Percentiles rank a stretch among this genome's conserved stretches.
Conservation (phyloP, 805 yeast genomes). For the Metschnikowia amazonensis region DNA sequence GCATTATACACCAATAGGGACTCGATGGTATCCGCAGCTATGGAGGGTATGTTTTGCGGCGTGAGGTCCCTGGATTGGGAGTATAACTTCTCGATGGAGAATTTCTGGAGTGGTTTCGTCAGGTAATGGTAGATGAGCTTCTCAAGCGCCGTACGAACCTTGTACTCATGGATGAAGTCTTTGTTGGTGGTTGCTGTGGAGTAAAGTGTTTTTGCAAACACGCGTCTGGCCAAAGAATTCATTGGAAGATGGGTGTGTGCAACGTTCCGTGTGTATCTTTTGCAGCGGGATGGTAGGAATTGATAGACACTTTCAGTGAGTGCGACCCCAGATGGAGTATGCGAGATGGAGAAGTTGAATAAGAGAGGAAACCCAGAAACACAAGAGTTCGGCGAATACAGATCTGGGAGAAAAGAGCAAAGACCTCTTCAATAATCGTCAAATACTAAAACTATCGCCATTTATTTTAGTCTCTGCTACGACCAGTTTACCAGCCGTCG, state of each 20-base stretch:
- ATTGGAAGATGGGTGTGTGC: not conserved
- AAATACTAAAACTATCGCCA: too few relatives aligned
- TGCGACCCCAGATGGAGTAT: not conserved
- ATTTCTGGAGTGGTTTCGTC: conserved; percentile 46
- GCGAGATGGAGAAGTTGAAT: not conserved
- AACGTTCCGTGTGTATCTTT: not conserved
- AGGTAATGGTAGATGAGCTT: conserved; percentile 57
- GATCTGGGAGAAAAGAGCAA: too few relatives aligned
- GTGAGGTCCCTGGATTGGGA: conserved; percentile 38
- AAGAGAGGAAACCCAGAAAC: too few relatives aligned
- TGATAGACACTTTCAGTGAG: not conserved
- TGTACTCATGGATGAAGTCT: conserved; percentile 49
- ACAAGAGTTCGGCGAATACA: too few relatives aligned
- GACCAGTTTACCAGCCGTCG: too few relatives aligned
- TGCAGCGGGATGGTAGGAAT: not conserved
- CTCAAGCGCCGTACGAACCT: conserved; percentile 55
- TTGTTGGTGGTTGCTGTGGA: not conserved
- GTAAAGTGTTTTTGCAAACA: not conserved
- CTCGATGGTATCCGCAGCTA: conserved; percentile 56
- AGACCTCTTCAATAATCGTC: too few relatives aligned
- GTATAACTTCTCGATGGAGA: conserved; percentile 50
- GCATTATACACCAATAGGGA: conserved; percentile 61
- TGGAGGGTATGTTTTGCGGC: conserved; percentile 32
- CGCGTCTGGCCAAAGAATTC: not conserved
- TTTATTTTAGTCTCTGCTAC: too few relatives aligned